A percentile compares a stretch with the other conserved stretches of the same genome.
Conservation (phyloP, 2,329 filamentous ascomycete genomes). For the Ascochyta pisi region DNA sequence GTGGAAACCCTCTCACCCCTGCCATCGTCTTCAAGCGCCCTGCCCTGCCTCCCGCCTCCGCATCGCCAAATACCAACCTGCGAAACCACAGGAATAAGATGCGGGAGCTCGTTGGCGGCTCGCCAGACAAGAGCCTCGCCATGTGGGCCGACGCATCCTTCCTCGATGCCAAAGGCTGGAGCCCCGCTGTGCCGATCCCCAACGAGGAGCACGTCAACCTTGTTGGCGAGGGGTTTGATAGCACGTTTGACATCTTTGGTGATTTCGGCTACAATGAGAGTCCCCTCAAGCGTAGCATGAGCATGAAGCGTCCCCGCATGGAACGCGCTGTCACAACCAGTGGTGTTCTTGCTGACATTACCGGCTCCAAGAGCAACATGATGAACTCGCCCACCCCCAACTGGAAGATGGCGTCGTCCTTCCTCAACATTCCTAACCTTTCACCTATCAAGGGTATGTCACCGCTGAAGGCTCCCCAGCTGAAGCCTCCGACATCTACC, state of each 20-base stretch:
- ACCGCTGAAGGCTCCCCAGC: constrained; percentile 39
- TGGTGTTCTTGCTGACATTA: constrained; percentile 68
- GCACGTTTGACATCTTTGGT: constrained; percentile 69
- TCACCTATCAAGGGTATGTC: constrained; percentile 43
- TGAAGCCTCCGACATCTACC: constrained; percentile 37
- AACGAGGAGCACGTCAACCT: constrained; percentile 65
- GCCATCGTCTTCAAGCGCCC: constrained; percentile 79
- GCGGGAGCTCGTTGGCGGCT: constrained; percentile 75
- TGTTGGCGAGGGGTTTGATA: constrained; percentile 55
- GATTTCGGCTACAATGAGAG: constrained; percentile 62
- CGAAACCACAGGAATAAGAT: constrained; percentile 87
- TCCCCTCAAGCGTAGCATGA: constrained; percentile 66
- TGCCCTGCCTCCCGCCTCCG: constrained; percentile 71
- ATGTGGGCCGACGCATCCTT: constrained; percentile 61
- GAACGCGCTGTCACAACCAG: constrained; percentile 69
- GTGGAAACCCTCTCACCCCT: constrained; percentile 76
- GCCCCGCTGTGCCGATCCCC: constrained; percentile 68
- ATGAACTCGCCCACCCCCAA: constrained; percentile 41
- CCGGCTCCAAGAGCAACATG: constrained; percentile 60
- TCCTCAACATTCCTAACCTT: constrained; percentile 46
- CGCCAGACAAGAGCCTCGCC: constrained; percentile 67
- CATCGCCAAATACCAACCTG: constrained; percentile 92
- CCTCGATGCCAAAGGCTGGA: constrained; percentile 57
- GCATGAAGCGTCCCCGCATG: constrained; percentile 64
- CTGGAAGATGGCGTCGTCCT: constrained; percentile 45